phyloP scores from a whole-genome alignment of 225 moss, liverwort and hornwort genomes.

The Antitrichia curtipendula region DNA sequence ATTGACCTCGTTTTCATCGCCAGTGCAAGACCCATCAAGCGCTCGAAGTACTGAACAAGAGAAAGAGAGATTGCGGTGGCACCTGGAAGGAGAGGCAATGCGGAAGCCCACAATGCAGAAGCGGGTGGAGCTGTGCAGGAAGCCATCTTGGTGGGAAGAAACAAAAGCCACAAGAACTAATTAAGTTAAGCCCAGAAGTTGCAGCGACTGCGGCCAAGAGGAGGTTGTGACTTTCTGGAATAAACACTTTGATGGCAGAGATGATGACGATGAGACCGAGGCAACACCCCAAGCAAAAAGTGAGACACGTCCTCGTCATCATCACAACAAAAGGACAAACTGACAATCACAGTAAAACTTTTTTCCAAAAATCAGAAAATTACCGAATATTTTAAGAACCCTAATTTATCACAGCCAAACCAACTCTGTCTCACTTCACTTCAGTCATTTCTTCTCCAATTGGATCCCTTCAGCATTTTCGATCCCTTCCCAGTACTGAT shows the following conservation, averaged over 20 bases:
- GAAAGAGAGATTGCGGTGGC: background rate
- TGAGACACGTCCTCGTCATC: background rate
- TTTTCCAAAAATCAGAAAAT: background rate
- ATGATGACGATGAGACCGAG: constrained; percentile 1
- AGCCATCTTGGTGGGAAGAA: background rate
- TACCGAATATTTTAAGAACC: background rate
- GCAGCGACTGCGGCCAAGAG: background rate
- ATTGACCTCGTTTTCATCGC: background rate
- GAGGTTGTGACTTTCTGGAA: background rate
- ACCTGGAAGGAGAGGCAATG: constrained; percentile 5
- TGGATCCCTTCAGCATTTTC: background rate
- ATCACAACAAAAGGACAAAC: background rate
- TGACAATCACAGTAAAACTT: background rate
- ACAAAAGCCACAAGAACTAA: background rate
- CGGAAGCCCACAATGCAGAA: background rate
- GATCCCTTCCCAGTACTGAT: background rate
- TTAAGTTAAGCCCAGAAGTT: background rate
- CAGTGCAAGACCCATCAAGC: background rate
- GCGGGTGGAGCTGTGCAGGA: background rate
- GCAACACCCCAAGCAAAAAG: background rate
- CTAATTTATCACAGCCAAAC: background rate
- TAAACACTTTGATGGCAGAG: background rate
- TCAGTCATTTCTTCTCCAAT: background rate
- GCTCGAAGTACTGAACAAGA: background rate
- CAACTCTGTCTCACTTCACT: background rate